Evolutionary conservation across 129 eudicot species (phyloP).

Genomic region (Sambucus nigra): DNA sequence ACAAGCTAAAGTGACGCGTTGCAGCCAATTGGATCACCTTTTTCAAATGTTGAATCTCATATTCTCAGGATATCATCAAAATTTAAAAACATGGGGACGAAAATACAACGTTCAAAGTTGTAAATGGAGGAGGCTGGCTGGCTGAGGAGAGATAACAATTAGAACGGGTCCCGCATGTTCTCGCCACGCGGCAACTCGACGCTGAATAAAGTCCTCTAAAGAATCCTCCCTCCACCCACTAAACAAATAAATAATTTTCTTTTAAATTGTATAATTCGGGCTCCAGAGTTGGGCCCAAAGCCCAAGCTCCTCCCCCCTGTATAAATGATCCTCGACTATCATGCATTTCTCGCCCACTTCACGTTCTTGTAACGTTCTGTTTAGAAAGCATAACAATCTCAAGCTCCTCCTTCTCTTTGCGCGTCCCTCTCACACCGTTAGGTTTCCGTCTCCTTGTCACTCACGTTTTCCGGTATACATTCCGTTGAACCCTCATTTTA

Average conservation of each 20-base stretch:
- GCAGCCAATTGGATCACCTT: too few relatives aligned
- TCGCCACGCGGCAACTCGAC: slow-evolving; percentile 39
- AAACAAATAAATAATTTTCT: too few relatives aligned
- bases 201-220: slow-evolving; percentile 13
- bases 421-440: slow-evolving; percentile 8
- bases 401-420: slow-evolving; percentile 8
- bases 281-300: slow-evolving; percentile 4
- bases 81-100: too few relatives aligned
- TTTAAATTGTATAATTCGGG: neutral
- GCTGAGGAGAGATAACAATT: too few relatives aligned
- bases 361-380: slow-evolving; percentile 17
- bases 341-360: slow-evolving; percentile 82
- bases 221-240: too few relatives aligned
- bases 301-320: slow-evolving; percentile 32
- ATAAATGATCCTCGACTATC: slow-evolving; percentile 44
- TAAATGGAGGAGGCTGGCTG: too few relatives aligned
- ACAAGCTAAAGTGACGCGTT: too few relatives aligned
- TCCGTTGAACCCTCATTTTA: neutral
- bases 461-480: slow-evolving; percentile 5
- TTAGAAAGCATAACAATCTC: neutral
- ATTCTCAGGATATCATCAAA: too few relatives aligned
- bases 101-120: too few relatives aligned
- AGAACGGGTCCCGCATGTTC: neutral
- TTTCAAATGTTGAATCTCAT: too few relatives aligned
- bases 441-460: slow-evolving; percentile 15